Evolutionary conservation across 2,329 filamentous ascomycete species (phyloP).

Genomic region (Fusarium citri): DNA sequence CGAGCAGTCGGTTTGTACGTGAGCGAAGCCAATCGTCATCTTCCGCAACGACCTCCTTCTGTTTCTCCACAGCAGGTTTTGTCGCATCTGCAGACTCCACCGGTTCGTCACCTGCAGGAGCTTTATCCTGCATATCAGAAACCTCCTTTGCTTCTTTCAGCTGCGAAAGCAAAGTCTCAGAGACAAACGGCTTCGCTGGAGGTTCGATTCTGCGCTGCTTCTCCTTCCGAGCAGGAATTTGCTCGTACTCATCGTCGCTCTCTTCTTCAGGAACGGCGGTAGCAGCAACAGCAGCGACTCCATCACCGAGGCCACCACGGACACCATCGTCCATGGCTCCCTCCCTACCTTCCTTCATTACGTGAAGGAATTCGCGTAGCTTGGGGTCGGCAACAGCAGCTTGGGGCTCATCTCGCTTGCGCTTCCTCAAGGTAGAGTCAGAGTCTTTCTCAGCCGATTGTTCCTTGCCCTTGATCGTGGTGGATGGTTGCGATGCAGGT

Average conservation of each 20-base stretch:
- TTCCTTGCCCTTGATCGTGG: constrained; percentile 29
- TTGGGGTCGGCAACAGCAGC: constrained; percentile 74
- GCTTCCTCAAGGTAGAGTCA: constrained; percentile 71
- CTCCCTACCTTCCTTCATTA: constrained; percentile 73
- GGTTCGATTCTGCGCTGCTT: constrained; percentile 56
- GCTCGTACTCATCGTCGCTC: constrained; percentile 82
- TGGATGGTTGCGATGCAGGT: constrained; percentile 32
- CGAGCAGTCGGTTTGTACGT: constrained; percentile 86
- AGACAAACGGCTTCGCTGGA: constrained; percentile 38
- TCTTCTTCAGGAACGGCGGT: constrained; percentile 64
- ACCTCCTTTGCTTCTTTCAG: constrained; percentile 32
- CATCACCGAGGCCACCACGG: constrained; percentile 38
- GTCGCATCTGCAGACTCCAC: constrained; percentile 41
- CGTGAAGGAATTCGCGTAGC: constrained; percentile 84
- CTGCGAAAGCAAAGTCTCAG: constrained; percentile 34
- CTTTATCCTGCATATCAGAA: constrained; percentile 20
- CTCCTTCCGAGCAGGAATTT: constrained; percentile 65
- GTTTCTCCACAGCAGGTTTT: constrained; percentile 38
- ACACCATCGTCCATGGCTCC: constrained; percentile 50
- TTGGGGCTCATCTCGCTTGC: constrained; percentile 70
- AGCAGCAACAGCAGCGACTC: constrained; percentile 36
- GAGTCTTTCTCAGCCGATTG: constrained; percentile 48
- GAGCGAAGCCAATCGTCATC: constrained; percentile 94
- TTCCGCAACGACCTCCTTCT: constrained; percentile 61
- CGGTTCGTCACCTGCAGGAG: constrained; percentile 32